These are phyloP conservation scores for Trichoderma aggressivum DNA, from an alignment of 2,329 filamentous ascomycete genomes.

Conservation along the genomic window DNA sequence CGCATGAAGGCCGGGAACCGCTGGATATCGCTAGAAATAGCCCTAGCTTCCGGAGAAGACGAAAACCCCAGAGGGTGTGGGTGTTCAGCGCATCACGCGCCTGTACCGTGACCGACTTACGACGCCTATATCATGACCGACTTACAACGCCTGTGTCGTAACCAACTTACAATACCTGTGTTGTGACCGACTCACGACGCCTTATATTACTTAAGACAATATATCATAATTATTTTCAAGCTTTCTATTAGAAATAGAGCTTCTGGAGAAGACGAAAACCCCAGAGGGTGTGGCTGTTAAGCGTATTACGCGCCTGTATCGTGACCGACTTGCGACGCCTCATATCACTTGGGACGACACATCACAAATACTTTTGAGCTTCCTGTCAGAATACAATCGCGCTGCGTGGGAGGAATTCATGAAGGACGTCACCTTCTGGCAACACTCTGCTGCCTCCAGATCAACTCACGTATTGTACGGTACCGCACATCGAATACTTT, in stretches of 20 bases:
- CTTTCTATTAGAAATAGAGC: slow-evolving; percentile 69
- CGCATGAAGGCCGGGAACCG: slow-evolving; percentile 61
- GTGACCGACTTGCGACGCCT: slow-evolving; percentile 62
- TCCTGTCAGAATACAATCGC: slow-evolving; percentile 68
- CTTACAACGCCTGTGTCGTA: too few species aligned
- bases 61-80: slow-evolving; percentile 54
- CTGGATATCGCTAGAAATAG: slow-evolving; percentile 69
- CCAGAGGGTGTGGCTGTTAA: slow-evolving; percentile 57
- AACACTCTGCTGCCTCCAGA: too few species aligned
- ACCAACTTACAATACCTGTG: too few species aligned
- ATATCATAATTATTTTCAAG: slow-evolving; percentile 72
- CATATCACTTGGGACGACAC: slow-evolving; percentile 74
- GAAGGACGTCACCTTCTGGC: slow-evolving; percentile 54
- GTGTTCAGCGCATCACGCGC: slow-evolving; percentile 62
- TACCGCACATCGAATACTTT: too few species aligned
- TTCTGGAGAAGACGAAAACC: slow-evolving; percentile 56
- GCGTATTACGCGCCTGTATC: slow-evolving; percentile 66
- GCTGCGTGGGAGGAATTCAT: slow-evolving; percentile 69
- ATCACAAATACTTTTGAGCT: slow-evolving; percentile 69
- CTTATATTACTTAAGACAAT: slow-evolving; percentile 71
- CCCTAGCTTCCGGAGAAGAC: slow-evolving; percentile 61
- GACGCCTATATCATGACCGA: slow-evolving; percentile 60
- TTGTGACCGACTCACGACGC: too few species aligned
- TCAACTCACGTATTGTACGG: too few species aligned
- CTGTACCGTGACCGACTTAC: slow-evolving; percentile 68